A percentile compares a stretch with the other conserved stretches of the same genome.
Evolutionary conservation across 441 rosid genomes (phyloP).

Genomic region (Corymbia calophylla): DNA sequence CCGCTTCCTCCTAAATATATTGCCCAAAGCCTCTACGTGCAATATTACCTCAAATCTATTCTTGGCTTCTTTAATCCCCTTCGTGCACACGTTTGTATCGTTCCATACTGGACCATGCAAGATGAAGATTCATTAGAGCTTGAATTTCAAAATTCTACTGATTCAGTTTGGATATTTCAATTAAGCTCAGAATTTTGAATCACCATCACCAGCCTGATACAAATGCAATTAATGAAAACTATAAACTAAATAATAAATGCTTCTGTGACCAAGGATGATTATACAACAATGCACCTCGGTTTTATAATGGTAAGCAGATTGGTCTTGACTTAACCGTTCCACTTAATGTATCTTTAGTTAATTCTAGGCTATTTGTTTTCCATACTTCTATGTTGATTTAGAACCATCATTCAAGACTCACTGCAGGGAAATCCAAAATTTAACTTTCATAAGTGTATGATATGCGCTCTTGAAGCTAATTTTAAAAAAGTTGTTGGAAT

Average conservation of each 20-base stretch:
- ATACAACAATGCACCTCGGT: constrained; percentile 65
- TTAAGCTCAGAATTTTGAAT: no score
- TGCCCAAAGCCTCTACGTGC: no score
- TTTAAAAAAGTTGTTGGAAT: constrained; percentile 91
- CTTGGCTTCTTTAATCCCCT: no score
- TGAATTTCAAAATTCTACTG: no score
- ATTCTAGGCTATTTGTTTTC: not conserved
- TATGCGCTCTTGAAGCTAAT: constrained; percentile 91
- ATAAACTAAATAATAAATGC: not conserved
- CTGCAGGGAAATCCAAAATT: constrained; percentile 76
- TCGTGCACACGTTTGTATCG: no score
- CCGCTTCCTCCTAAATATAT: no score
- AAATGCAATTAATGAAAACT: no score
- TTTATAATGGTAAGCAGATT: constrained; percentile 57
- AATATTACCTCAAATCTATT: no score
- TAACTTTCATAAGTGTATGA: constrained; percentile 74
- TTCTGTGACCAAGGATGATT: constrained; percentile 79
- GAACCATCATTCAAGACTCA: constrained; percentile 44
- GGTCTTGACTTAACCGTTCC: not conserved
- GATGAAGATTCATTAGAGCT: no score
- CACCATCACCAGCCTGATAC: no score
- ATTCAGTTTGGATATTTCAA: no score
- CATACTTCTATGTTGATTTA: not conserved
- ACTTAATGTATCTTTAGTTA: not conserved
- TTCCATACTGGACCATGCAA: no score